Base-by-base conservation (phyloP, 176 grass and related monocot genomes). In the Coix lacrymajobi region DNA sequence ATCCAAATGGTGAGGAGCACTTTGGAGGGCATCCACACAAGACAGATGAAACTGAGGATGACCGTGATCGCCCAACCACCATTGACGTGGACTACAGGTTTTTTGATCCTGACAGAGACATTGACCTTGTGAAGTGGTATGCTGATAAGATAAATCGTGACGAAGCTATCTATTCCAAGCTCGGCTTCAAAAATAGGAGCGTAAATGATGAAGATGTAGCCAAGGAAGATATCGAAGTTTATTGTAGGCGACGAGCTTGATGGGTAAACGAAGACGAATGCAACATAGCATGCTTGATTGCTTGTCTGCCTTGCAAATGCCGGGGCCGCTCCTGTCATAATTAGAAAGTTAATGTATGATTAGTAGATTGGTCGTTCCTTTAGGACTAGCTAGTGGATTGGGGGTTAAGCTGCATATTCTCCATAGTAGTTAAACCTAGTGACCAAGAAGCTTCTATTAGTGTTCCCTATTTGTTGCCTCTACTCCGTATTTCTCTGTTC, bases 101-200 rank as follows among this genome's bases (percentile, higher is more conserved):
- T 83, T 83, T 83, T 1, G 71, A 83, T 66, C 70, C 70, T 38
- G 71, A 75, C 60, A 51, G 31, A 73, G 80, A 83, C 58, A 66
- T 52, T 65, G 81, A 64, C 5, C 20, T 83, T 19, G 22, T 75
- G 15, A 44, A 83, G 71, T 37, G 49, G n/a, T 52, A 73, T 73
- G 45, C 45, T 32, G 45, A 74, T 52, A 22, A 0, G 8, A 11
- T 74, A 12, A 15, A 45, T 28, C 1, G 16, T 22, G 5, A 2
- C 0, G 17, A 52, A 12, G 28, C 71, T 74, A 12, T 52, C 3
- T 1, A 1, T 22, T 44, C 37, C 4, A 63, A 44, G 76, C 6
- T 30, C 0, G 22, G 28, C 37, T 56, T n/a, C 2, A 8, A 22
- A 77, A 34, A 40, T 2, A n/a, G 34, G 0, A 8, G 20, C 51